phyloP scores from a whole-genome alignment of 805 yeast genomes.

The Starmera caribaea region DNA sequence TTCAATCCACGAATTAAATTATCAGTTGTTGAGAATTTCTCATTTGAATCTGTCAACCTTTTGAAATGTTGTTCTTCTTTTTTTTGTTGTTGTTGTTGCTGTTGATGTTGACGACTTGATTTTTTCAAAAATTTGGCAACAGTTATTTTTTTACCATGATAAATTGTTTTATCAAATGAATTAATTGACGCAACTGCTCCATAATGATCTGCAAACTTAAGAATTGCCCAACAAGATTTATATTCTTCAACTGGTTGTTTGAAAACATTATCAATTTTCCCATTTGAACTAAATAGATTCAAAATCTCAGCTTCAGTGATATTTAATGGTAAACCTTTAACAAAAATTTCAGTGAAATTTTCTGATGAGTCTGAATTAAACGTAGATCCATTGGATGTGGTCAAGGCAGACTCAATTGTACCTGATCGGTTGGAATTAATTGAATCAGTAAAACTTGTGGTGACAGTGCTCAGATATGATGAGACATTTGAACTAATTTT shows the following conservation, averaged over 20 bases:
- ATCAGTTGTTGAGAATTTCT: conserved; percentile 1
- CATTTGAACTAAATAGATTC: conserved; percentile 35
- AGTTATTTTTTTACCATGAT: conserved; percentile 19
- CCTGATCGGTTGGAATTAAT: too few species aligned
- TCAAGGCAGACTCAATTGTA: too few species aligned
- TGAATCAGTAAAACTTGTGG: too few species aligned
- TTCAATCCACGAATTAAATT: too few species aligned
- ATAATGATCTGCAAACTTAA: conserved; percentile 35
- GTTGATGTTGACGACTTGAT: conserved; percentile 10
- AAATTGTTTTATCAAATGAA: conserved; percentile 18
- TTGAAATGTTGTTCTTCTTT: too few species aligned
- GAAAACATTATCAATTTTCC: conserved; percentile 40
- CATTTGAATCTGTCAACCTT: too few species aligned
- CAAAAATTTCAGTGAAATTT: conserved; percentile 28
- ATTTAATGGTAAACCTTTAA: conserved; percentile 35
- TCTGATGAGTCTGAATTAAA: not conserved
- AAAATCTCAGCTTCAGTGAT: conserved; percentile 30
- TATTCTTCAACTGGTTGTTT: conserved; percentile 34
- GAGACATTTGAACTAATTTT: not conserved
- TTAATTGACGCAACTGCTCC: conserved; percentile 36
- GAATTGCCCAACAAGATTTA: conserved; percentile 33
- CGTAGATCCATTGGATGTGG: too few species aligned
- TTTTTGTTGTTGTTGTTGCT: not conserved
- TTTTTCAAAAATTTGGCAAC: conserved; percentile 21
- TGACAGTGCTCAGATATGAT: too few species aligned